These are phyloP conservation scores for Tuber aestivum DNA, from an alignment of 495 filamentous ascomycete genomes.

Conservation along the genomic window DNA sequence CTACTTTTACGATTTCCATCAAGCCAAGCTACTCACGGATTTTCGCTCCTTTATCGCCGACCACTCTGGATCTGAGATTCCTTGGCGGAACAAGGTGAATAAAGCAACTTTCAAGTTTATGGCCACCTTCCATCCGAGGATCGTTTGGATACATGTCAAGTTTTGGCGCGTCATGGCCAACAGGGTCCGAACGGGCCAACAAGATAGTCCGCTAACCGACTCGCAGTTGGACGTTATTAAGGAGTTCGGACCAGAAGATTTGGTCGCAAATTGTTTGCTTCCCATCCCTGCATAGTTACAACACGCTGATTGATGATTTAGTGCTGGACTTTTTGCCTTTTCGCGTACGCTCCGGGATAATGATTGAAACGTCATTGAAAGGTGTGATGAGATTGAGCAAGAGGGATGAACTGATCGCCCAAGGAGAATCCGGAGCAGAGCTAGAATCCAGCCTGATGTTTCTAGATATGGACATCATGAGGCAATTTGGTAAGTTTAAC, in stretches of 20 bases:
- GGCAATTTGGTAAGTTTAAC: not conserved
- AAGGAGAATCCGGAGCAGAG: not conserved
- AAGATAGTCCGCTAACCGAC: not conserved
- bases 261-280: slow-evolving; percentile 10
- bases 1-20: not conserved
- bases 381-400: not conserved
- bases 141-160: slow-evolving; percentile 16
- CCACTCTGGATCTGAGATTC: not conserved
- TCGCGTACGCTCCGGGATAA: not conserved
- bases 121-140: not conserved
- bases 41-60: not conserved
- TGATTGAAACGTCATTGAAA: slow-evolving; percentile 17
- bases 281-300: not conserved
- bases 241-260: slow-evolving; percentile 8
- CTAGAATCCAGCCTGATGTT: not conserved
- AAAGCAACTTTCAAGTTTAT: not conserved
- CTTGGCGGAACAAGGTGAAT: not conserved
- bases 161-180: not conserved
- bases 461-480: not conserved
- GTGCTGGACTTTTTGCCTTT: not conserved
- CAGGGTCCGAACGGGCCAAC: not conserved
- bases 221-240: not conserved
- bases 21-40: not conserved
- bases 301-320: not conserved
- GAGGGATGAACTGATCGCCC: not conserved